These are phyloP conservation scores for Penicillium cinerascens DNA, from an alignment of 495 filamentous ascomycete species.

Conservation along the genomic window DNA sequence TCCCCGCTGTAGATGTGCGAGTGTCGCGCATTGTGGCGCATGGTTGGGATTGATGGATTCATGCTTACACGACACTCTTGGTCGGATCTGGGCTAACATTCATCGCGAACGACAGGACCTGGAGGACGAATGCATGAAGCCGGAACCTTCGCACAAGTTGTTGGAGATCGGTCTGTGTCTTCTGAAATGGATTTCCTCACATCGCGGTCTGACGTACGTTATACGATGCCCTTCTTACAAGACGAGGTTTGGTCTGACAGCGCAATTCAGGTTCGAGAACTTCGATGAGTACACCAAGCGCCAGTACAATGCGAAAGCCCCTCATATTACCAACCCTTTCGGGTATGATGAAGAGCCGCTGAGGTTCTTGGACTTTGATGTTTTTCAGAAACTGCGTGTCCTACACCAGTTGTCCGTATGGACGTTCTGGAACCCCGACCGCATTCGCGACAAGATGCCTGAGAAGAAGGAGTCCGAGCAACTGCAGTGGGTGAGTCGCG, in stretches of 20 bases:
- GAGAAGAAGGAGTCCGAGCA: constrained; percentile 80
- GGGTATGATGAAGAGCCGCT: constrained; percentile 69
- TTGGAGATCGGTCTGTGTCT: constrained; percentile 81
- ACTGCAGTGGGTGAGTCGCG: constrained; percentile 68
- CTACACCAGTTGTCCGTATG: constrained; percentile 88
- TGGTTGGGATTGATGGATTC: constrained; percentile 3
- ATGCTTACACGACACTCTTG: not conserved
- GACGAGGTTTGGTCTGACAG: not conserved
- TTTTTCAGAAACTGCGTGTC: constrained; percentile 82
- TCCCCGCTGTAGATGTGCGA: not conserved
- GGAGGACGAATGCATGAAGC: constrained; percentile 81
- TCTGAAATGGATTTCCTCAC: constrained; percentile 90
- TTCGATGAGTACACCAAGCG: constrained; percentile 94
- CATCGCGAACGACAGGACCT: constrained; percentile 60
- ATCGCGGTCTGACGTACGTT: constrained; percentile 83
- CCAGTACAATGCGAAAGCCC: constrained; percentile 82
- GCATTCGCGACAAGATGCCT: constrained; percentile 80
- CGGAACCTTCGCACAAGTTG: constrained; percentile 65
- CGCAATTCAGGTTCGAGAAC: constrained; percentile 62
- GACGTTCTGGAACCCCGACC: constrained; percentile 81
- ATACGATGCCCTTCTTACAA: constrained; percentile 24
- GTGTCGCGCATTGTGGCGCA: constrained; percentile 10
- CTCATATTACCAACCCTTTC: constrained; percentile 74
- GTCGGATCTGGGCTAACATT: constrained; percentile 1
- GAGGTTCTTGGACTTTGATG: constrained; percentile 76